Percentiles rank a stretch among this genome's conserved stretches.
Conservation (phyloP, 257 asterid genomes). For the Penstemon davidsonii region DNA sequence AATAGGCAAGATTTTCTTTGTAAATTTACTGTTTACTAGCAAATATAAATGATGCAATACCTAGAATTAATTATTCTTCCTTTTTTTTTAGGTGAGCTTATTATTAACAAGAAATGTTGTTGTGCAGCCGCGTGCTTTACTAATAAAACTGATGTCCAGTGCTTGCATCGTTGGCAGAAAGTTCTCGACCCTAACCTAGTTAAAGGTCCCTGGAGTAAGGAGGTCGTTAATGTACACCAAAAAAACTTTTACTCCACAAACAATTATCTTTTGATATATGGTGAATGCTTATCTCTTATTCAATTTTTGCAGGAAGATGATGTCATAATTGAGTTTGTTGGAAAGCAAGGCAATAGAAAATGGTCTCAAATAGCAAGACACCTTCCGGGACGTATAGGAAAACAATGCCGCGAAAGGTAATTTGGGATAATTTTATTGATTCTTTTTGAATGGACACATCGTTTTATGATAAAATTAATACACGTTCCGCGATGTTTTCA, state of each 20-base stretch:
- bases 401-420: slow-evolving; percentile 70
- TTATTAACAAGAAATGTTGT: neutral
- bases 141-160: slow-evolving; percentile 54
- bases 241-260: neutral
- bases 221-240: slow-evolving; percentile 33
- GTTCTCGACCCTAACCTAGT: slow-evolving; percentile 52
- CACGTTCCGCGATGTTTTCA: neutral
- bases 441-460: too few relatives aligned
- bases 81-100: neutral
- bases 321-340: slow-evolving; percentile 42
- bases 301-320: slow-evolving; percentile 47
- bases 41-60: too few relatives aligned
- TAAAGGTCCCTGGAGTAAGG: slow-evolving; percentile 61
- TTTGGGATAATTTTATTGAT: neutral
- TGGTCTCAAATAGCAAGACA: slow-evolving; percentile 52
- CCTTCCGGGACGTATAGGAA: slow-evolving; percentile 59
- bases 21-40: too few relatives aligned
- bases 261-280: neutral
- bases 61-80: neutral
- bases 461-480: neutral
- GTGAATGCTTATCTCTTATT: slow-evolving; percentile 12
- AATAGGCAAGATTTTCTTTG: slow-evolving; percentile 36
- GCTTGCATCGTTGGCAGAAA: slow-evolving; percentile 65
- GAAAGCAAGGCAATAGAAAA: slow-evolving; percentile 33
- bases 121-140: slow-evolving; percentile 48